Percentiles rank a stretch among this genome's conserved stretches.
Evolutionary conservation across 768 basidiomycete species (phyloP).

Genomic region (Termitomyces sp.): DNA sequence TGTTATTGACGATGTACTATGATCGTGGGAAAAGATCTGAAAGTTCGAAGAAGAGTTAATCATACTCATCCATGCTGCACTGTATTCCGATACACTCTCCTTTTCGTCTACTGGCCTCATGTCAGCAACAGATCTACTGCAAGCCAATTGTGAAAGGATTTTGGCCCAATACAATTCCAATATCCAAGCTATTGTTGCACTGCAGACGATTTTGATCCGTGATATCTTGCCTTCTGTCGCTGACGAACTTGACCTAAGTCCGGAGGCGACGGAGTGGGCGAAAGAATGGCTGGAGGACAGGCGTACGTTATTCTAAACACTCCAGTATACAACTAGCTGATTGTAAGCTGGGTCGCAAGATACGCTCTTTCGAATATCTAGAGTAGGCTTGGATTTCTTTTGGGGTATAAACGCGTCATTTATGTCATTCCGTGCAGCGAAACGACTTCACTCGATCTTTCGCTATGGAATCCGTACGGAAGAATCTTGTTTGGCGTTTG

Average conservation of each 20-base stretch:
- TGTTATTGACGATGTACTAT: too few species aligned
- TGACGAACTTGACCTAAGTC: slow-evolving; percentile 53
- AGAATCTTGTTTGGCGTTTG: slow-evolving; percentile 56
- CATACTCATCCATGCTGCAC: too few species aligned
- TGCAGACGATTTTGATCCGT: slow-evolving; percentile 50
- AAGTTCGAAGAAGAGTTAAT: too few species aligned
- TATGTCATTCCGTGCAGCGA: slow-evolving; percentile 38
- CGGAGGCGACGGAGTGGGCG: slow-evolving; percentile 46
- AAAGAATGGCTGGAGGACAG: slow-evolving; percentile 64
- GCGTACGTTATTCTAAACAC: slow-evolving; percentile 37
- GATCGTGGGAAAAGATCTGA: not conserved
- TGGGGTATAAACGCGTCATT: slow-evolving; percentile 8
- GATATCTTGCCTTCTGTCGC: slow-evolving; percentile 58
- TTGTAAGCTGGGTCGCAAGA: slow-evolving; percentile 27
- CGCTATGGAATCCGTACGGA: slow-evolving; percentile 54
- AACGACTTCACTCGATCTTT: slow-evolving; percentile 65
- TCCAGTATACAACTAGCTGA: slow-evolving; percentile 7
- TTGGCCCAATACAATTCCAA: slow-evolving; percentile 48
- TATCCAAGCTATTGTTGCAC: slow-evolving; percentile 36
- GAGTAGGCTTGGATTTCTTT: slow-evolving; percentile 38
- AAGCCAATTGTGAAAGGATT: slow-evolving; percentile 45
- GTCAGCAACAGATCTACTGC: slow-evolving; percentile 33
- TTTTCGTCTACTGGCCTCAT: not conserved
- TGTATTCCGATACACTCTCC: not conserved
- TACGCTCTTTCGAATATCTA: slow-evolving; percentile 57